A percentile compares a stretch with the other conserved stretches of the same genome.
These are phyloP conservation scores for Cladorrhinum sp. DNA, from an alignment of 2,329 filamentous ascomycete genomes.

Conservation along the genomic window DNA sequence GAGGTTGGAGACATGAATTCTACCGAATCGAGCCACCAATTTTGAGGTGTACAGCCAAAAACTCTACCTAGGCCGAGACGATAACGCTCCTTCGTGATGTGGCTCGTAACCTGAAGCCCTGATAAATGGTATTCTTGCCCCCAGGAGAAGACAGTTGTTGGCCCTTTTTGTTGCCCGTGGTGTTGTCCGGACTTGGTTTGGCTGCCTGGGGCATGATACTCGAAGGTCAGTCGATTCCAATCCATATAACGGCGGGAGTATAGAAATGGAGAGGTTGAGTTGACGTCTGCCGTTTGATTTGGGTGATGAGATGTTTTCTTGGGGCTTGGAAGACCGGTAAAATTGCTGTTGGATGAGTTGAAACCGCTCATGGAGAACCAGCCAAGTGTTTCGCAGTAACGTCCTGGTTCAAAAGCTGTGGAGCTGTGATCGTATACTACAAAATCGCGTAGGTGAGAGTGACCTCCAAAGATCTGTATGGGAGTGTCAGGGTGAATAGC, in stretches of 20 bases:
- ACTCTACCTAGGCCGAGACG: conserved; percentile 54
- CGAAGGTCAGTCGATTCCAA: conserved; percentile 65
- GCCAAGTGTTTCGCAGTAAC: conserved; percentile 67
- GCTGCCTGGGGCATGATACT: conserved; percentile 54
- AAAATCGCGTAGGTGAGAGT: conserved; percentile 64
- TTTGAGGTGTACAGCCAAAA: conserved; percentile 59
- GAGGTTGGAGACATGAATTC: conserved; percentile 51
- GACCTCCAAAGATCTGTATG: conserved; percentile 64
- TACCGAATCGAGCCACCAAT: conserved; percentile 56
- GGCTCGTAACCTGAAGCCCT: conserved; percentile 15
- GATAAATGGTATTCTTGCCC: neutral
- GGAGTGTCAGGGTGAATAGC: conserved; percentile 54
- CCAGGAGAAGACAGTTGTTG: neutral
- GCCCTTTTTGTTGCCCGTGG: neutral
- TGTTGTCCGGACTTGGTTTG: conserved; percentile 1
- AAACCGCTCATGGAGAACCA: conserved; percentile 65
- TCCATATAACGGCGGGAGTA: conserved; percentile 64
- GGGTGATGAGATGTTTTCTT: conserved; percentile 30
- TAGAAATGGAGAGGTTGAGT: conserved; percentile 38
- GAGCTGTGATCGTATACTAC: conserved; percentile 60
- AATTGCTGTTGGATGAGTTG: conserved; percentile 43
- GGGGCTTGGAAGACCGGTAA: conserved; percentile 33
- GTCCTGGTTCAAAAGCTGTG: conserved; percentile 60
- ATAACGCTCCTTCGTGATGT: conserved; percentile 43
- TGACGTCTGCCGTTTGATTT: conserved; percentile 38